Percentiles rank a stretch among this genome's conserved stretches.
These are phyloP conservation scores for Suhomyces vadensis DNA, from an alignment of 805 yeast genomes.

Conservation along the genomic window DNA sequence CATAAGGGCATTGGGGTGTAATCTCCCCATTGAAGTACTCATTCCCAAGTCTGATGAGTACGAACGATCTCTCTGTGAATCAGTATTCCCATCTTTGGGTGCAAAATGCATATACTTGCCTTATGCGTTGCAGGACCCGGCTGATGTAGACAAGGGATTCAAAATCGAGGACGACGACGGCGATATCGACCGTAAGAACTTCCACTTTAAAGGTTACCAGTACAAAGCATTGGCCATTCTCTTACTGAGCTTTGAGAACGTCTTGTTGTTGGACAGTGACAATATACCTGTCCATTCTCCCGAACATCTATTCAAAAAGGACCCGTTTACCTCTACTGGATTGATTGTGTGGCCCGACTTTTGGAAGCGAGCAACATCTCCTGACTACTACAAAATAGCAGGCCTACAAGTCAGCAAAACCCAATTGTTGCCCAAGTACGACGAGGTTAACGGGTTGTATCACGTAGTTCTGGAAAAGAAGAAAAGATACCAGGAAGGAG, in stretches of 20 bases:
- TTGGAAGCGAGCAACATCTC: constrained; percentile 83
- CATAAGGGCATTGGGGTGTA: constrained; percentile 65
- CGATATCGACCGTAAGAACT: constrained; percentile 26
- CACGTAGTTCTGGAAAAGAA: constrained; percentile 4
- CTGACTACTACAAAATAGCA: constrained; percentile 68
- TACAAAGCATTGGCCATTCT: constrained; percentile 44
- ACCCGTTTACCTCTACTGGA: constrained; percentile 56
- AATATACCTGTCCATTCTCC: constrained; percentile 69
- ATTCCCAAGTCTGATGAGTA: constrained; percentile 71
- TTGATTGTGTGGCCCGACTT: constrained; percentile 83
- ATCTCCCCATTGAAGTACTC: constrained; percentile 78
- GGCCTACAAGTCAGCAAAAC: constrained; percentile 41
- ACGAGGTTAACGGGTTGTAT: constrained; percentile 30
- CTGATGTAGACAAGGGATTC: constrained; percentile 3
- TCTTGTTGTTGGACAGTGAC: constrained; percentile 74
- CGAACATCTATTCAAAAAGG: constrained; percentile 54
- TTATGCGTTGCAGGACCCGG: constrained; percentile 21
- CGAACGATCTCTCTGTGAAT: constrained; percentile 58
- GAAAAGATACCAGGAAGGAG: neutral
- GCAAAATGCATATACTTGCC: constrained; percentile 44
- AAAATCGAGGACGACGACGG: constrained; percentile 18
- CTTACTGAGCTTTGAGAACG: constrained; percentile 60
- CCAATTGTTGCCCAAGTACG: constrained; percentile 33
- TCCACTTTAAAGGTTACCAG: constrained; percentile 45
- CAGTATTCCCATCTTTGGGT: constrained; percentile 38